Percentiles rank a stretch among this genome's conserved stretches.
These are phyloP conservation scores for Tulasnella sp. DNA, from an alignment of 768 basidiomycete species.

Conservation along the genomic window DNA sequence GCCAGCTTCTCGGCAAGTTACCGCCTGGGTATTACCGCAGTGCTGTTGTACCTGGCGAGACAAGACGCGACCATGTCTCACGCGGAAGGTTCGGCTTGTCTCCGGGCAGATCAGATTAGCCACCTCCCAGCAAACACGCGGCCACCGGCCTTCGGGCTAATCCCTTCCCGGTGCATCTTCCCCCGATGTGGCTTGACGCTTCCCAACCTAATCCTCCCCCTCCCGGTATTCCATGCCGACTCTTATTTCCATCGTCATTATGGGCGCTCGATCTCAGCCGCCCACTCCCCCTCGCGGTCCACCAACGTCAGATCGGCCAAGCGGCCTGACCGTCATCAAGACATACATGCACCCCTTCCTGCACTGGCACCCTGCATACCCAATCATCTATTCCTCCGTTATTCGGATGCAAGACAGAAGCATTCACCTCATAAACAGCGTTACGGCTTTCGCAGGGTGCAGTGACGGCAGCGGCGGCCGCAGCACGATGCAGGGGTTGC, in stretches of 20 bases:
- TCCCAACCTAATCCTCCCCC: neutral
- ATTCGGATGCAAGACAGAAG: constrained; percentile 1
- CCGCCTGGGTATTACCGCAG: neutral
- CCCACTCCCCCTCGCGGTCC: neutral
- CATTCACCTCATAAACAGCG: neutral
- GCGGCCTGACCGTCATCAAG: neutral
- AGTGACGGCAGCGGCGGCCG: neutral
- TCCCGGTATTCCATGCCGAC: neutral
- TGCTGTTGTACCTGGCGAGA: neutral
- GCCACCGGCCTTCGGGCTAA: neutral
- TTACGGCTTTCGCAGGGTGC: neutral
- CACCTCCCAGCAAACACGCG: neutral
- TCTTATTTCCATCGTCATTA: neutral
- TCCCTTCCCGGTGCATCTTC: neutral
- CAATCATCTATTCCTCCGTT: neutral
- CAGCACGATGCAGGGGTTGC: neutral
- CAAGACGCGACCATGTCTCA: neutral
- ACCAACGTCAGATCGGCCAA: neutral
- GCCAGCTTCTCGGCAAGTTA: neutral
- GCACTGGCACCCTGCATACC: neutral
- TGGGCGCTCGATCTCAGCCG: neutral
- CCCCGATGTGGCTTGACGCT: neutral
- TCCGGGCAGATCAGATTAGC: constrained; percentile 6
- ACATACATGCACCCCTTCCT: neutral
- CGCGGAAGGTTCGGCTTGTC: neutral